Evolutionary conservation across 148 eudicot genomes (phyloP).

Genomic region (Silene latifolia): DNA sequence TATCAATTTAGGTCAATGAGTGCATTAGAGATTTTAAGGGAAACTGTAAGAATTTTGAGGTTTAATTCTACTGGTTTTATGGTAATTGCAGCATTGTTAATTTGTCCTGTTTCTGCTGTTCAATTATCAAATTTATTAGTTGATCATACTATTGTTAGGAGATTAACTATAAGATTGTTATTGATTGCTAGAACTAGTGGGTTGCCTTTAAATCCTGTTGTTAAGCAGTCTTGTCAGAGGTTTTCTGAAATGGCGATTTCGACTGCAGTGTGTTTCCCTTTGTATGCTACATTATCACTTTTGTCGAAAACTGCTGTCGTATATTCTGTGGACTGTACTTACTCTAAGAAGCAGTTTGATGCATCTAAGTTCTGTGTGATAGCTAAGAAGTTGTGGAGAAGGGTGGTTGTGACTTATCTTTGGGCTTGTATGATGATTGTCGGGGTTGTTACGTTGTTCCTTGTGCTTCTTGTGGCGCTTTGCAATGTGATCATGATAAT

Average conservation of each 20-base stretch:
- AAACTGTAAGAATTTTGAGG: slow-evolving; percentile 72
- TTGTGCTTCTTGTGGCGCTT: slow-evolving; percentile 53
- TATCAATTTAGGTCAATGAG: slow-evolving; percentile 50
- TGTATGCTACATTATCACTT: slow-evolving; percentile 61
- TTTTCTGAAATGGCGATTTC: slow-evolving; percentile 72
- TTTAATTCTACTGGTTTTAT: slow-evolving; percentile 59
- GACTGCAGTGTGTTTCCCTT: slow-evolving; percentile 60
- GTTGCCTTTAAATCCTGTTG: slow-evolving; percentile 59
- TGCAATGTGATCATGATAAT: slow-evolving; percentile 50
- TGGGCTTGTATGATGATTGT: slow-evolving; percentile 62
- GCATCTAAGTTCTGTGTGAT: slow-evolving; percentile 46
- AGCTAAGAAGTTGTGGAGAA: slow-evolving; percentile 59
- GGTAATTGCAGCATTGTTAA: slow-evolving; percentile 56
- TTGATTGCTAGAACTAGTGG: slow-evolving; percentile 75
- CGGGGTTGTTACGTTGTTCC: slow-evolving; percentile 59
- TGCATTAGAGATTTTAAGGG: slow-evolving; percentile 71
- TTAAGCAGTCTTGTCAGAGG: slow-evolving; percentile 64
- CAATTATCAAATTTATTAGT: slow-evolving; percentile 62
- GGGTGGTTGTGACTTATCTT: slow-evolving; percentile 56
- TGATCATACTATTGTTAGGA: slow-evolving; percentile 66
- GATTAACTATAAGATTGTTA: slow-evolving; percentile 49
- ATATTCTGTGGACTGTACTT: slow-evolving; percentile 86
- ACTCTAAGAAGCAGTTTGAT: slow-evolving; percentile 69
- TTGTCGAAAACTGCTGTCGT: slow-evolving; percentile 80
- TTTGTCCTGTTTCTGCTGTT: slow-evolving; percentile 79